Conservation (phyloP, 1,284 basidiomycete species). For the Stereum hirsutum region DNA sequence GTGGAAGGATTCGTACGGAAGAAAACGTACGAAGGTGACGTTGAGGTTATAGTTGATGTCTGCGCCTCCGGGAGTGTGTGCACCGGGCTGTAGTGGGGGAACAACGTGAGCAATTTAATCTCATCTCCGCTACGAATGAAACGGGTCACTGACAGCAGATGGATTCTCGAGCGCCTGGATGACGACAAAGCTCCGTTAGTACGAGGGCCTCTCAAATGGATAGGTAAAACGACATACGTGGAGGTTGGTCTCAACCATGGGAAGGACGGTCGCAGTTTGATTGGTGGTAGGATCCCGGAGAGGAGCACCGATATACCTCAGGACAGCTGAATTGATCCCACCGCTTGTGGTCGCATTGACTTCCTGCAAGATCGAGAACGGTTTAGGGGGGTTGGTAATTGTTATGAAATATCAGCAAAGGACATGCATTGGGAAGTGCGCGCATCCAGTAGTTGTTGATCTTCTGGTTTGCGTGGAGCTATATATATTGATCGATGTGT, state of each 20-base stretch:
- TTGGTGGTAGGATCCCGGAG: constrained; percentile 31
- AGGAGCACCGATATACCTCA: constrained; percentile 40
- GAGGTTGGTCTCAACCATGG: constrained; percentile 22
- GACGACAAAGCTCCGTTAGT: no score
- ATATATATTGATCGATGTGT: not conserved
- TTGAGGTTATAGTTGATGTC: constrained; percentile 20
- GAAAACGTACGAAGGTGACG: constrained; percentile 12
- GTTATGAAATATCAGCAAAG: no score
- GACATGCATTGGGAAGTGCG: not conserved
- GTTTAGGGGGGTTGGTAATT: no score
- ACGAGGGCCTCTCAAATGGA: no score
- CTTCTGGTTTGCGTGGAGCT: constrained; percentile 28
- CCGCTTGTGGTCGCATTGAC: constrained; percentile 8
- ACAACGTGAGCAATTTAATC: not conserved
- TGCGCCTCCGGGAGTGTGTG: constrained; percentile 17
- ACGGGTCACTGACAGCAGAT: not conserved
- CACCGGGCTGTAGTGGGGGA: constrained; percentile 16
- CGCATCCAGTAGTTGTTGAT: constrained; percentile 30
- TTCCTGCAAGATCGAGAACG: no score
- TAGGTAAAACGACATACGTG: constrained; percentile 8
- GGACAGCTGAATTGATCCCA: constrained; percentile 40
- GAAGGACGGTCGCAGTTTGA: constrained; percentile 12
- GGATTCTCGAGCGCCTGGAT: not conserved
- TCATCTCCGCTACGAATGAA: not conserved
- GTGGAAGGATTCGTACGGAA: not conserved